Base-by-base conservation (phyloP, 352 stramenopile species). In the Lagenidium giganteum region DNA sequence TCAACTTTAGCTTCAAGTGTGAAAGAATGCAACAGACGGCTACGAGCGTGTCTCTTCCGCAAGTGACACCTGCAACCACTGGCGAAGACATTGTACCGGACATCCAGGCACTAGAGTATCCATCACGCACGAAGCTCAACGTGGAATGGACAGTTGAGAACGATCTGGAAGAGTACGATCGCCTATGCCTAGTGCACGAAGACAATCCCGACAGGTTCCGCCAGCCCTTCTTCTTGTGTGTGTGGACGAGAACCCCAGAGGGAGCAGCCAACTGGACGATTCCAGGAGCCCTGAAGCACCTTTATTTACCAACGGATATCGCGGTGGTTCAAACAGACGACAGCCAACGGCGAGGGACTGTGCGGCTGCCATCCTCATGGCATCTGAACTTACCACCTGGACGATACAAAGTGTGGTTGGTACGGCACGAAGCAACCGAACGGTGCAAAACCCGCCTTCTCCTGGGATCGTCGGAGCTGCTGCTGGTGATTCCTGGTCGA, bases 1-100 rank as follows among this genome's bases (percentile, higher is more conserved):
- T 83, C 11, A 23, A 66, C 29, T 74, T 77, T 26, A 31, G 72
- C 44, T 83, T 70, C 53, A 74, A 83, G 25, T 79, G 70, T 25
- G 54, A 29, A 4, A 52, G 55, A 0, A 24, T 76, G 25, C 58
- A 73, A 29, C 12, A 38, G n/a, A 7, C n/a, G 32, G 32, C n/a
- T 12, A 12, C 36, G 27, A 18, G 16, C n/a, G 16, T 7, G 20
- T 11, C 2, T 6, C 12, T 29, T 14, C 36, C 36, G 13, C 8
- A 7, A 11, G 1, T 14, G 1, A 9, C 16, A 8, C 9, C 16
- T 9, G 7, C 18, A n/a, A 24, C 27, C n/a, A 9, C 16, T 11
- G 32, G 20, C 8, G 32, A 38, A 21, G 16, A 13, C 8, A 16
- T 9, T 20, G 16, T 8, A 35, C 39, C 50, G 13, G 30, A 61